Percentiles rank a stretch among this genome's conserved stretches.
Evolutionary conservation across 345 rosid genomes (phyloP).

Genomic region (Syzygium grande): DNA sequence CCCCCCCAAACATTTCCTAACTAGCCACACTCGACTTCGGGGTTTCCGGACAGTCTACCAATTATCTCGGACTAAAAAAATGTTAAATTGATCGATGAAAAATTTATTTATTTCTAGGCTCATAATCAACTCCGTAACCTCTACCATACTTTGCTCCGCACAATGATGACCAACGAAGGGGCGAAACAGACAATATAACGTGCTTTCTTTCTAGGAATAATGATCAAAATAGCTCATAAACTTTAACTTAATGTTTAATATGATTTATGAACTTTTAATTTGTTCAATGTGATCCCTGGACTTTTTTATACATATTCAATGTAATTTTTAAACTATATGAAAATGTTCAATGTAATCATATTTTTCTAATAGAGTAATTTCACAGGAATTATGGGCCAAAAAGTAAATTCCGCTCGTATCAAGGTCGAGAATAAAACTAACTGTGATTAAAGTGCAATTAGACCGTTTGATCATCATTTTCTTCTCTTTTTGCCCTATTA

Average conservation of each 20-base stretch:
- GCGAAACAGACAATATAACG: neutral
- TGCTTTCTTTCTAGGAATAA: neutral
- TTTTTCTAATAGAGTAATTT: neutral
- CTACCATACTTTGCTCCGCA: neutral
- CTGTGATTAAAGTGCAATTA: neutral
- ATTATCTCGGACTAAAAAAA: neutral
- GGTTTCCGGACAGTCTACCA: accelerated
- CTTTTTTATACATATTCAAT: too few relatives aligned
- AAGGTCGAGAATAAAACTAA: too few relatives aligned
- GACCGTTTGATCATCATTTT: neutral
- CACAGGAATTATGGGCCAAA: neutral
- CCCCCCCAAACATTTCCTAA: neutral
- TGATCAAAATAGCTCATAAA: too few relatives aligned
- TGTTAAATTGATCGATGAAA: neutral
- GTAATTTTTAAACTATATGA: too few relatives aligned
- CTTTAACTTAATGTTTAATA: too few relatives aligned
- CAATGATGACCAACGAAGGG: neutral
- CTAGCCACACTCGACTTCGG: too few relatives aligned
- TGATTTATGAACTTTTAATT: too few relatives aligned
- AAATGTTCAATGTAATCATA: too few relatives aligned
- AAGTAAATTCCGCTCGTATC: neutral
- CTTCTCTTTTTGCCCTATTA: neutral
- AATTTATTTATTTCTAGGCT: neutral
- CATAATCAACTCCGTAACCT: neutral
- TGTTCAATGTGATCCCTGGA: too few relatives aligned